Evolutionary conservation across 768 basidiomycete species (phyloP).

Genomic region (Mycena rosella): DNA sequence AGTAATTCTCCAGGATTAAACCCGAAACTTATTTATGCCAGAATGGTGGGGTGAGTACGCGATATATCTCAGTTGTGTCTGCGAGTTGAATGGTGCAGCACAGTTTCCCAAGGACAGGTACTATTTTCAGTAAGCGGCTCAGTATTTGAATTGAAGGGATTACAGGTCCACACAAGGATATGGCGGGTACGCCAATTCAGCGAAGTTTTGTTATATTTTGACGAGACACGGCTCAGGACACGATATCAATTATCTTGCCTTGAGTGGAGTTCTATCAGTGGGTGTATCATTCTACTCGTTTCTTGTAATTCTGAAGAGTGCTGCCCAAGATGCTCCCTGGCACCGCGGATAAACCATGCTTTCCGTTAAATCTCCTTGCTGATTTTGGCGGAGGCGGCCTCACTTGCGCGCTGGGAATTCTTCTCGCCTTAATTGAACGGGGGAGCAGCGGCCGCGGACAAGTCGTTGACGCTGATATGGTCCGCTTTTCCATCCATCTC

Average conservation of each 20-base stretch:
- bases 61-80: slow-evolving; percentile 21
- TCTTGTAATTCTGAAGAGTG: neutral
- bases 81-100: neutral
- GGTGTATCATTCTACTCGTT: slow-evolving; percentile 21
- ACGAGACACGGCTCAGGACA: slow-evolving; percentile 63
- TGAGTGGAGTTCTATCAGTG: slow-evolving; percentile 81
- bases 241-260: slow-evolving; percentile 87
- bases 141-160: slow-evolving; percentile 33
- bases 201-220: neutral
- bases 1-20: slow-evolving; percentile 65
- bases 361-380: slow-evolving; percentile 82
- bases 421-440: slow-evolving; percentile 81
- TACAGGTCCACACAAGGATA: slow-evolving; percentile 75
- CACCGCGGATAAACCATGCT: slow-evolving; percentile 68
- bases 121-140: neutral
- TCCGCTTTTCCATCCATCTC: slow-evolving; percentile 41
- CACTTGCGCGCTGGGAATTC: slow-evolving; percentile 76
- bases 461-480: slow-evolving; percentile 84
- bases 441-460: slow-evolving; percentile 76
- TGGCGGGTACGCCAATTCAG: slow-evolving; percentile 71
- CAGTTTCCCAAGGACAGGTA: slow-evolving; percentile 76
- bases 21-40: slow-evolving; percentile 75
- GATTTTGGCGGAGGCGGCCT: slow-evolving; percentile 89
- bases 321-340: slow-evolving; percentile 75
- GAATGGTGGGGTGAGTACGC: slow-evolving; percentile 75